A percentile compares a stretch with the other conserved stretches of the same genome.
Evolutionary conservation across 768 basidiomycete species (phyloP).

Genomic region (Leccinellum albellum): DNA sequence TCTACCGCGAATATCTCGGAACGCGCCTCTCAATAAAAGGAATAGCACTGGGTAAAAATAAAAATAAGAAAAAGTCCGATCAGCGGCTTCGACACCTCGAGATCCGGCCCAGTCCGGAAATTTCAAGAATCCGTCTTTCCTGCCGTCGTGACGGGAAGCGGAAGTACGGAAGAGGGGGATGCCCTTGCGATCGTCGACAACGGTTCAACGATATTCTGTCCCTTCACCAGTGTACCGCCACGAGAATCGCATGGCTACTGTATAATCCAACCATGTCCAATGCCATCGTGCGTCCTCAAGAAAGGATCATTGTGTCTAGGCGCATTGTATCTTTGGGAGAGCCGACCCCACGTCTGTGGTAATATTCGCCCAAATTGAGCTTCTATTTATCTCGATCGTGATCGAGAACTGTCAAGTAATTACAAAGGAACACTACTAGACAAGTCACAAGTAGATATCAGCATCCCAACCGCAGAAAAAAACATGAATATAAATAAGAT

Average conservation of each 20-base stretch:
- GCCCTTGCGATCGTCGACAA: conserved; percentile 6
- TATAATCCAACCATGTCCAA: background rate
- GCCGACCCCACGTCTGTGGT: background rate
- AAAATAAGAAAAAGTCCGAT: conserved; percentile 10
- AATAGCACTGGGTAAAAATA: background rate
- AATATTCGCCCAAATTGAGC: conserved; percentile 9
- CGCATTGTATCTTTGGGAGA: background rate
- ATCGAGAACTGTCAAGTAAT: conserved; percentile 14
- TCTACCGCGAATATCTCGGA: conserved; percentile 21
- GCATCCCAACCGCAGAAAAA: background rate
- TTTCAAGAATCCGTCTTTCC: conserved; percentile 13
- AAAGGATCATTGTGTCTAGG: background rate
- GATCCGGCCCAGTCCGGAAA: conserved; percentile 16
- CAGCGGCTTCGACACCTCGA: conserved; percentile 17
- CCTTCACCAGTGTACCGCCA: background rate
- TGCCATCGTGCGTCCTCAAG: background rate
- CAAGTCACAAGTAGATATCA: background rate
- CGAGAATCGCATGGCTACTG: background rate
- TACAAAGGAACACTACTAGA: background rate
- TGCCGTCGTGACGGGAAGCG: background rate
- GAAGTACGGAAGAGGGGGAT: background rate
- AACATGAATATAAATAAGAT: background rate
- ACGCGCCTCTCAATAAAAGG: conserved; percentile 9
- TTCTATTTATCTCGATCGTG: conserved; percentile 15
- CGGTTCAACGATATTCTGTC: background rate